Evolutionary conservation across 306 rosid genomes (phyloP), one percentile per base, ranked within the genome.

Genomic region (Boehmeria nivea): DNA sequence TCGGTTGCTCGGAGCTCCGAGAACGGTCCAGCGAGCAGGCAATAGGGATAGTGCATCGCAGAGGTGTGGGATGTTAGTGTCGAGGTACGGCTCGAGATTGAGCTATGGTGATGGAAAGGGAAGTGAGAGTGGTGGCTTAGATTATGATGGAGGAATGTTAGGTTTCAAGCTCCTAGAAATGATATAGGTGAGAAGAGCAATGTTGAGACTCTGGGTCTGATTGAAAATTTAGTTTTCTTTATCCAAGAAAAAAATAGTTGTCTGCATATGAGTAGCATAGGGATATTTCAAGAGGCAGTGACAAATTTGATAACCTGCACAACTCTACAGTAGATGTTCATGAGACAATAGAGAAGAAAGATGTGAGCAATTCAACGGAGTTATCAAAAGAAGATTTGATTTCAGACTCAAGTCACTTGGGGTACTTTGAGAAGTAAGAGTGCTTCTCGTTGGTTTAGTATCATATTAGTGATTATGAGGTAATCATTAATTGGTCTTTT

Each of bases 321-420:
- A 46, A 60, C 63, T 47, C 28, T 60, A 49, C 68, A 49, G 47
- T 57, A 19, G 56, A 37, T 40, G 73, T 60, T 57, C 80, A 66
- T 72, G 77, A 52, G 68, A 33, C 54, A 72, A 73, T 57, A 47
- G 76, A 66, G 60, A 73, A 69, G 57, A 61, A 71, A 63, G 70
- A 54, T 56, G 81, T 53, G 55, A 56, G 64, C 48, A 74, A 51
- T 57, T 40, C 72, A 34, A 57, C 63, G 23, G 79, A 79, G 47
- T 26, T 67, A 25, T 57, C 76, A 54, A 62, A 64, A 75, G 68
- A 64, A 52, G 66, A 70, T 74, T 54, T 75, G 46, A 87, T 75
- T 31, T 75, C 80, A 27, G 94, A 83, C 60, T 73, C 80, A 34
- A n/a, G n/a, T n/a, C n/a, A n/a, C n/a, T n/a, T n/a, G n/a, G n/a